phyloP scores from a whole-genome alignment of 495 filamentous ascomycete species.

The Podospora pseudopauciseta region DNA sequence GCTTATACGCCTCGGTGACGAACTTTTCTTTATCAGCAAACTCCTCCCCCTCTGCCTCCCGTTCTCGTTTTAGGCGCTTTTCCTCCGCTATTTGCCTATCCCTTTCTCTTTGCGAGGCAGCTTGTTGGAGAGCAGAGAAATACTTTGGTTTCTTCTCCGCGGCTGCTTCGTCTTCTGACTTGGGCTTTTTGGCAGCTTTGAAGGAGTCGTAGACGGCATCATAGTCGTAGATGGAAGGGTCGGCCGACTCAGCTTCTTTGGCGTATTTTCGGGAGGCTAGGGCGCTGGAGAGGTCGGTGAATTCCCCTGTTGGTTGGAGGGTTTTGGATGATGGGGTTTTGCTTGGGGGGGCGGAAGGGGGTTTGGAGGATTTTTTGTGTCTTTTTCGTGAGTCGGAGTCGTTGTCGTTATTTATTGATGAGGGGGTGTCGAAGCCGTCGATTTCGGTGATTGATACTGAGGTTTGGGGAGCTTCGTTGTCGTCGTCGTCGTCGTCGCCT shows the following conservation, averaged over 20 bases:
- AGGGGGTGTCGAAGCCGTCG: constrained; percentile 14
- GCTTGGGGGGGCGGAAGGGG: constrained; percentile 1
- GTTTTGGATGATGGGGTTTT: constrained; percentile 11
- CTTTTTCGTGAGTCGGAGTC: constrained; percentile 18
- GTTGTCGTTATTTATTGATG: constrained; percentile 3
- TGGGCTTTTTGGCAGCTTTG: constrained; percentile 41
- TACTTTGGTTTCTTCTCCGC: constrained; percentile 67
- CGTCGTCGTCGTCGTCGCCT: constrained; percentile 27
- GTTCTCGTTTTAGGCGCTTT: constrained; percentile 77
- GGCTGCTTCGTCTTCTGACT: constrained; percentile 38
- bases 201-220: constrained; percentile 68
- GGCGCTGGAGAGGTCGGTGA: constrained; percentile 54
- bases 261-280: constrained; percentile 54
- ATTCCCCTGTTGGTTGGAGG: constrained; percentile 25
- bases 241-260: constrained; percentile 54
- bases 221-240: constrained; percentile 74
- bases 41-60: constrained; percentile 90
- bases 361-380: constrained; percentile 39
- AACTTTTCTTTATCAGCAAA: constrained; percentile 96
- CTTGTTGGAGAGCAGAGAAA: constrained; percentile 73
- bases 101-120: constrained; percentile 82
- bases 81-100: constrained; percentile 86
- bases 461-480: constrained; percentile 15
- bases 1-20: constrained; percentile 92
- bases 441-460: constrained; percentile 25